Evolutionary conservation across 306 rosid species (phyloP).

Genomic region (Quercus wislizeni): DNA sequence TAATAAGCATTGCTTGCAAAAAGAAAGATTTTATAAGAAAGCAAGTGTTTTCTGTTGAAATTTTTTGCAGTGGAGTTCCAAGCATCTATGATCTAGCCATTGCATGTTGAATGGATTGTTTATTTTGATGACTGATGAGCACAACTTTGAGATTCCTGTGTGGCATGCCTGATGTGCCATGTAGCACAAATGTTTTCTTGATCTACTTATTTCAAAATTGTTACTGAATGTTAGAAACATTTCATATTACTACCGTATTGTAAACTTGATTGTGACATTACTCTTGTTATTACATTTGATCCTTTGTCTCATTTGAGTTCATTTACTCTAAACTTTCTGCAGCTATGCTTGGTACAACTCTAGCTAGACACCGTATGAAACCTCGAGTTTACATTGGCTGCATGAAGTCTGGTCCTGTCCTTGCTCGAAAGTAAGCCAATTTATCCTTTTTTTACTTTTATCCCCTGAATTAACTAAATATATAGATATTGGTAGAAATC

Average conservation of each 20-base stretch:
- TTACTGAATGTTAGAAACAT: background rate
- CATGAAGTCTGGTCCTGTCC: constrained; percentile 97
- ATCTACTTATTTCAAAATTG: background rate
- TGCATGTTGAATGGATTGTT: background rate
- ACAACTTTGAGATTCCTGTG: background rate
- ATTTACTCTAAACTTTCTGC: constrained; percentile 19
- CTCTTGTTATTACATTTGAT: background rate
- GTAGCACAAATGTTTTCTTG: background rate
- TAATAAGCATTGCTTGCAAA: background rate
- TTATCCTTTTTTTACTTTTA: background rate
- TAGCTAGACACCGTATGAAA: constrained; percentile 51
- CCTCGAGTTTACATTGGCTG: constrained; percentile 85
- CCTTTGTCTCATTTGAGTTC: constrained; percentile 11
- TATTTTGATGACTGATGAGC: background rate
- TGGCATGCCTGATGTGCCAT: background rate
- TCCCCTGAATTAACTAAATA: background rate
- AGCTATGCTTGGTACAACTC: constrained; percentile 70
- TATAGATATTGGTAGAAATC: background rate
- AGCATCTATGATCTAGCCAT: background rate
- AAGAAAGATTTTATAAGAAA: background rate
- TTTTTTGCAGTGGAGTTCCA: background rate
- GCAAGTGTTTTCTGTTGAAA: background rate
- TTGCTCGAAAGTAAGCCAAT: constrained; percentile 66
- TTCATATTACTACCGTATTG: background rate
- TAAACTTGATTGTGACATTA: background rate